These are phyloP conservation scores for Zymoseptoria pseudotritici DNA, from an alignment of 2,329 filamentous ascomycete genomes.

Conservation along the genomic window DNA sequence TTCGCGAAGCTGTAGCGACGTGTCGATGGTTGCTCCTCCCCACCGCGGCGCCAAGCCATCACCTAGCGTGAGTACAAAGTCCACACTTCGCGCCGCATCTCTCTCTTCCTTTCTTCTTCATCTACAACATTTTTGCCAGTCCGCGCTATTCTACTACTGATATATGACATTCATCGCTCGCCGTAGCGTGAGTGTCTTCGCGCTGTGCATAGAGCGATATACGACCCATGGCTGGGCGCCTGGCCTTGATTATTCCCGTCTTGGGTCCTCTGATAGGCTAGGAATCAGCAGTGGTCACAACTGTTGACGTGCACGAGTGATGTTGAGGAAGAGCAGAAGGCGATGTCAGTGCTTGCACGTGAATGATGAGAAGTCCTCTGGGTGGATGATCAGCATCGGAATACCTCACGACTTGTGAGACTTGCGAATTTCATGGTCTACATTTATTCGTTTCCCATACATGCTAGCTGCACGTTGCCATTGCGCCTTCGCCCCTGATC, in stretches of 20 bases:
- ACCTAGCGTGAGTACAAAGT: neutral
- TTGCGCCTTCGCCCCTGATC: slow-evolving; percentile 23
- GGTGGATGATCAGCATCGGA: neutral
- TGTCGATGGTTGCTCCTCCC: neutral
- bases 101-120: slow-evolving; percentile 32
- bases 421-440: neutral
- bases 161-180: slow-evolving; percentile 44
- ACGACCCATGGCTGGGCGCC: slow-evolving; percentile 64
- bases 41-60: neutral
- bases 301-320: neutral
- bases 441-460: neutral
- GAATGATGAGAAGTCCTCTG: neutral
- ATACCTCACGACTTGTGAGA: neutral
- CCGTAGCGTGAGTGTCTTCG: slow-evolving; percentile 54
- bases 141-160: slow-evolving; percentile 53
- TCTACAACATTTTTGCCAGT: slow-evolving; percentile 43
- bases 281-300: slow-evolving; percentile 69
- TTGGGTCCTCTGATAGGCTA: slow-evolving; percentile 57
- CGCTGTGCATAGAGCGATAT: slow-evolving; percentile 58
- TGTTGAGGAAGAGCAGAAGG: neutral
- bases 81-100: slow-evolving; percentile 1
- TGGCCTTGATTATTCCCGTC: slow-evolving; percentile 60
- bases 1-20: neutral
- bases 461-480: slow-evolving; percentile 12
- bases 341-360: neutral